phyloP scores from a whole-genome alignment of 257 asterid species.

The Paulownia fortunei region DNA sequence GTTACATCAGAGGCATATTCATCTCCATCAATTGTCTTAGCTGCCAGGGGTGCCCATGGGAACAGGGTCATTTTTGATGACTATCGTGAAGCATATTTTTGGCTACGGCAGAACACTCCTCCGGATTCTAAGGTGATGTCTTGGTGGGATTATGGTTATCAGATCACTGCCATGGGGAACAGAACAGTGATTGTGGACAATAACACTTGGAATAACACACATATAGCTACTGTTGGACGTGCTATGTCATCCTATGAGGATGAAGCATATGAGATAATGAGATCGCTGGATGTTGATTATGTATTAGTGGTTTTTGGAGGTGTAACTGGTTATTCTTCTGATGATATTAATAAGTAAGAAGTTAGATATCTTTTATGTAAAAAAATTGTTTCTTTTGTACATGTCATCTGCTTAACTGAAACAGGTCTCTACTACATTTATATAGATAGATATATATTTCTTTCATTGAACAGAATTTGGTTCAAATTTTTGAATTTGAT shows the following conservation, averaged over 20 bases:
- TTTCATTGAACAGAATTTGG: not conserved
- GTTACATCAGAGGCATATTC: slow-evolving; percentile 99
- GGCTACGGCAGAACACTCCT: slow-evolving; percentile 96
- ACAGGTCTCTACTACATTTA: not conserved
- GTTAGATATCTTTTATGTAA: slow-evolving; percentile 12
- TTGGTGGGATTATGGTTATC: slow-evolving; percentile 99
- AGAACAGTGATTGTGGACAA: slow-evolving; percentile 97
- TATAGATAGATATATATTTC: no score
- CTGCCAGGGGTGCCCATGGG: slow-evolving; percentile 98
- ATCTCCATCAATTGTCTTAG: slow-evolving; percentile 98
- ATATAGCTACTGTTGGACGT: slow-evolving; percentile 98
- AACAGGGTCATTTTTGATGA: slow-evolving; percentile 92
- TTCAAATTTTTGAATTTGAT: not conserved
- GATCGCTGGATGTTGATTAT: slow-evolving; percentile 91
- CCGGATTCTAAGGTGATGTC: slow-evolving; percentile 98
- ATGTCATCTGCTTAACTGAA: slow-evolving; percentile 15
- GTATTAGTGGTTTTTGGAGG: slow-evolving; percentile 98
- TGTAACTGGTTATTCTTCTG: slow-evolving; percentile 96
- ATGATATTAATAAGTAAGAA: slow-evolving; percentile 96
- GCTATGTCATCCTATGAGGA: slow-evolving; percentile 98
- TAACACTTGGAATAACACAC: slow-evolving; percentile 99
- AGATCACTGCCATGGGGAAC: slow-evolving; percentile 98
- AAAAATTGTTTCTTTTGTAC: slow-evolving; percentile 6
- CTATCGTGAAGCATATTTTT: slow-evolving; percentile 95
- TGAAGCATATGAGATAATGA: slow-evolving; percentile 97